phyloP scores from a whole-genome alignment of 2,329 filamentous ascomycete species.

The Erysiphe pulchra region DNA sequence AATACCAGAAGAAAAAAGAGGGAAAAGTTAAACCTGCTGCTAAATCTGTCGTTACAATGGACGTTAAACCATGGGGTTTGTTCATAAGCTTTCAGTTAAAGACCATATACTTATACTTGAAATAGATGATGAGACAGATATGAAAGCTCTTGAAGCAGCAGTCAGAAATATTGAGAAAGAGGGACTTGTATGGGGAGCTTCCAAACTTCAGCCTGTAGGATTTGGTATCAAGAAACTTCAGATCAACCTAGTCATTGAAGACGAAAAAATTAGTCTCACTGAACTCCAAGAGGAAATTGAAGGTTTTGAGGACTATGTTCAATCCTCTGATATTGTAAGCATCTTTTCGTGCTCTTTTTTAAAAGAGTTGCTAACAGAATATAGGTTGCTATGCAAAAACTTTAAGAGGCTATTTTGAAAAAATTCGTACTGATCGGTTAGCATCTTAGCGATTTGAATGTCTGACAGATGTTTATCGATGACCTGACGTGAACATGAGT shows the following conservation, averaged over 20 bases:
- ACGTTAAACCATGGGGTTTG: slow-evolving; percentile 96
- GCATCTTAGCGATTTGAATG: too few relatives aligned
- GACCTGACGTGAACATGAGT: too few relatives aligned
- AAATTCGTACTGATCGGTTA: too few relatives aligned
- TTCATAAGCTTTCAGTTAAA: slow-evolving; percentile 15
- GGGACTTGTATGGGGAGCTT: slow-evolving; percentile 86
- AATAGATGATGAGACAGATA: slow-evolving; percentile 76
- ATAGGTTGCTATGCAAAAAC: slow-evolving; percentile 63
- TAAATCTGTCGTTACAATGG: slow-evolving; percentile 87
- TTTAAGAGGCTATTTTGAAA: slow-evolving; percentile 30
- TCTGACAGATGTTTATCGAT: too few relatives aligned
- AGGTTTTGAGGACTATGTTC: slow-evolving; percentile 79
- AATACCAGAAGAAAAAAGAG: slow-evolving; percentile 95
- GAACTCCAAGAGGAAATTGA: slow-evolving; percentile 74
- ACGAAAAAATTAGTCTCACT: slow-evolving; percentile 74
- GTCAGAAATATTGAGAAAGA: slow-evolving; percentile 75
- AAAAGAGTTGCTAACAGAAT: not conserved
- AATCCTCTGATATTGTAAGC: slow-evolving; percentile 65
- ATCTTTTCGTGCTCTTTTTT: slow-evolving; percentile 5
- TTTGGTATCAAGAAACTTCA: slow-evolving; percentile 99
- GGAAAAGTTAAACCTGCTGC: slow-evolving; percentile 73
- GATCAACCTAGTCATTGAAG: slow-evolving; percentile 93
- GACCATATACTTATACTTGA: slow-evolving; percentile 3
- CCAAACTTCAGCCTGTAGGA: slow-evolving; percentile 69
- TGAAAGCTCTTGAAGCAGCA: slow-evolving; percentile 52